phyloP scores from a whole-genome alignment of 208 protist species.

The Trypanosoma mega region DNA sequence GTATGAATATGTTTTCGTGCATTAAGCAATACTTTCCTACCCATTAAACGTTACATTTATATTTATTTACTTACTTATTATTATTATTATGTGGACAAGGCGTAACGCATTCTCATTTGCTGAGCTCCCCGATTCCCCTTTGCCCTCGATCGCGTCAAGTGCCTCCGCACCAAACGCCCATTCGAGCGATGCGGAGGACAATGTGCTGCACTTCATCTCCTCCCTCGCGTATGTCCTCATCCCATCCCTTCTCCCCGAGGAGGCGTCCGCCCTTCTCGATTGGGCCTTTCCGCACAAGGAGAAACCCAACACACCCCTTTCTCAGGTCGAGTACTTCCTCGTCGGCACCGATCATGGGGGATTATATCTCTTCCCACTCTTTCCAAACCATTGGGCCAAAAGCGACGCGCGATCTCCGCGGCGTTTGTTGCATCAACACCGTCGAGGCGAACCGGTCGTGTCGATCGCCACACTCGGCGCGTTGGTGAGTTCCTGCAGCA shows the following conservation, averaged over 20 bases:
- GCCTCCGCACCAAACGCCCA: no score
- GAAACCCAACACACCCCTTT: constrained; percentile 26
- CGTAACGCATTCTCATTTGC: constrained; percentile 30
- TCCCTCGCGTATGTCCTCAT: constrained; percentile 63
- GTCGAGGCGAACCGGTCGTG: constrained; percentile 44
- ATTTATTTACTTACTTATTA: no score
- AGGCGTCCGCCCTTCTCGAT: constrained; percentile 31
- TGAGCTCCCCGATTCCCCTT: background rate
- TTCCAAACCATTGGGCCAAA: no score
- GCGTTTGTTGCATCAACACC: constrained; percentile 64
- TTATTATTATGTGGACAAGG: constrained; percentile 32
- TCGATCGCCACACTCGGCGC: constrained; percentile 47
- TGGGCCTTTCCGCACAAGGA: constrained; percentile 38
- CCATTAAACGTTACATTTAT: no score
- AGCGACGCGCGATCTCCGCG: no score
- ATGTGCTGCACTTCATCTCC: constrained; percentile 48
- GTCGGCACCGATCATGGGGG: constrained; percentile 62
- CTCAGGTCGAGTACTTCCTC: constrained; percentile 84
- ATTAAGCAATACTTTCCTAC: no score
- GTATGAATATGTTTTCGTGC: no score
- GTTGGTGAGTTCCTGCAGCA: constrained; percentile 44
- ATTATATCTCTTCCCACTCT: constrained; percentile 52
- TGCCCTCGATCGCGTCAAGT: constrained; percentile 17
- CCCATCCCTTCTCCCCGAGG: constrained; percentile 21
- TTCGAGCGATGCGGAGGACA: constrained; percentile 7